These are phyloP conservation scores for Pholiota molesta DNA, from an alignment of 768 basidiomycete genomes.

Conservation along the genomic window DNA sequence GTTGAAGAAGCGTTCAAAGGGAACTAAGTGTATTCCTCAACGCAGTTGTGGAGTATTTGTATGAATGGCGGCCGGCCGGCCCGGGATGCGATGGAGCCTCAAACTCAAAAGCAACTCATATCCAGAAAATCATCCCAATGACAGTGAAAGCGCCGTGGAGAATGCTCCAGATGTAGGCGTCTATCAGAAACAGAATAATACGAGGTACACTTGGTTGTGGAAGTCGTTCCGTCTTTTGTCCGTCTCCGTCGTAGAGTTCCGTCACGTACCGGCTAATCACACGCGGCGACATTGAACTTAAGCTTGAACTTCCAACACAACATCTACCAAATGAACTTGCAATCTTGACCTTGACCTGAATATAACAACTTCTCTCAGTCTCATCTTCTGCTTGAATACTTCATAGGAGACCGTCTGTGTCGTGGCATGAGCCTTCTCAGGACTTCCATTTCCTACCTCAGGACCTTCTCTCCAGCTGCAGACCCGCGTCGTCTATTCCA, in stretches of 20 bases:
- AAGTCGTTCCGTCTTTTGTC: not conserved
- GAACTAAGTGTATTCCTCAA: too few species aligned
- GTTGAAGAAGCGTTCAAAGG: too few species aligned
- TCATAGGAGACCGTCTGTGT: not conserved
- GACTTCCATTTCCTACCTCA: conserved; percentile 9
- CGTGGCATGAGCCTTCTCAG: conserved; percentile 23
- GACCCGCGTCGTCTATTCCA: not conserved
- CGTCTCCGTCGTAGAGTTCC: not conserved
- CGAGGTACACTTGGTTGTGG: not conserved
- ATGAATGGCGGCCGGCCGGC: too few species aligned
- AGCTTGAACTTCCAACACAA: not conserved
- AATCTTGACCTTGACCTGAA: not conserved
- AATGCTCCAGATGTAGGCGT: too few species aligned
- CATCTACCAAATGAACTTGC: conserved; percentile 3
- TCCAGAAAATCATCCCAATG: too few species aligned
- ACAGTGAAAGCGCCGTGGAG: too few species aligned
- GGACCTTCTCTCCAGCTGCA: conserved; percentile 1
- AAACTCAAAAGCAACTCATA: too few species aligned
- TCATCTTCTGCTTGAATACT: not conserved
- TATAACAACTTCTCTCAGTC: not conserved
- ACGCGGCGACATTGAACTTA: not conserved
- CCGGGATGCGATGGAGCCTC: too few species aligned
- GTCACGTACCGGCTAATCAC: conserved; percentile 1
- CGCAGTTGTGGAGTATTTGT: too few species aligned
- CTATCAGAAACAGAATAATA: not conserved